A percentile compares a stretch with the other conserved stretches of the same genome.
phyloP scores from a whole-genome alignment of 1,139 yeast genomes.

The Yamadazyma sp. region DNA sequence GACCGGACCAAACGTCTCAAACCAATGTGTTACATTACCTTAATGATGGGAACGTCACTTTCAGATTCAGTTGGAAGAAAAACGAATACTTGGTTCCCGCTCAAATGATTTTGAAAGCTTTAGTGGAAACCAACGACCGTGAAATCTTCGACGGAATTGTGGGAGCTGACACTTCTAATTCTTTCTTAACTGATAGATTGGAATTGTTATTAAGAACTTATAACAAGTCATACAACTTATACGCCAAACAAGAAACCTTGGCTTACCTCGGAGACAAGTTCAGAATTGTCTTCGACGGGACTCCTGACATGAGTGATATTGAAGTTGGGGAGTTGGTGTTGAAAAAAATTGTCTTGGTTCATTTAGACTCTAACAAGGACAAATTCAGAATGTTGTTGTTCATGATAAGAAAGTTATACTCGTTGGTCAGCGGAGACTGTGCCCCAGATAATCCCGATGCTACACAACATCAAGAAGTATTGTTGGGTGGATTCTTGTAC shows the following conservation, averaged over 20 bases:
- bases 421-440: conserved; percentile 96
- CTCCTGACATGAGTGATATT: conserved; percentile 83
- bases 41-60: conserved; percentile 93
- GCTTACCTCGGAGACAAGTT: conserved; percentile 95
- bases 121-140: conserved; percentile 87
- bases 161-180: conserved; percentile 81
- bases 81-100: conserved; percentile 94
- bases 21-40: conserved; percentile 94
- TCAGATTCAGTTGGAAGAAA: conserved; percentile 95
- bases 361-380: conserved; percentile 68
- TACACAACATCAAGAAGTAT: conserved; percentile 96
- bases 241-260: conserved; percentile 82
- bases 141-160: conserved; percentile 95
- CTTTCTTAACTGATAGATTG: conserved; percentile 96
- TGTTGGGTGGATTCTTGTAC: conserved; percentile 92
- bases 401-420: conserved; percentile 92
- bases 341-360: conserved; percentile 84
- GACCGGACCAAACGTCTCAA: conserved; percentile 97
- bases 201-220: conserved; percentile 87
- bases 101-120: conserved; percentile 86
- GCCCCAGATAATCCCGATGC: conserved; percentile 99
- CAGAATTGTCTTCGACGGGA: conserved; percentile 87
- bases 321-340: conserved; percentile 90
- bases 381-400: conserved; percentile 85
- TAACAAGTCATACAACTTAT: conserved; percentile 68